These are phyloP conservation scores for Claviceps sp. DNA, from an alignment of 2,329 filamentous ascomycete genomes.

Conservation along the genomic window DNA sequence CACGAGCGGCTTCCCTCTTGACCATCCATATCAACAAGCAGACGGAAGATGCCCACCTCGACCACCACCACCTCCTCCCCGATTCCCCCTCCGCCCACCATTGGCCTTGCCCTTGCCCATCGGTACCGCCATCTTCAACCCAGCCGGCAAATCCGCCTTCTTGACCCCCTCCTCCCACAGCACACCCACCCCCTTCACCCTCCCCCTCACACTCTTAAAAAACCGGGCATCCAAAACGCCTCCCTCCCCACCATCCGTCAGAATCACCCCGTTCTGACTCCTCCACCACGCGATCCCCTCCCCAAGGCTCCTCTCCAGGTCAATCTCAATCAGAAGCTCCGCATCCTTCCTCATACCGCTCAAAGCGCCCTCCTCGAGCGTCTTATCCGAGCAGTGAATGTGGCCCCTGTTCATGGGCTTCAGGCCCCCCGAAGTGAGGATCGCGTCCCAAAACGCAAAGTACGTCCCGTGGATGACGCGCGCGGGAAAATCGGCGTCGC, in stretches of 20 bases:
- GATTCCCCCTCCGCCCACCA: conserved; percentile 21
- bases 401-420: conserved; percentile 74
- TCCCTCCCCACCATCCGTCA: conserved; percentile 45
- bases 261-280: conserved; percentile 64
- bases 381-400: conserved; percentile 62
- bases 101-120: conserved; percentile 38
- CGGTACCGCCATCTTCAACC: conserved; percentile 35
- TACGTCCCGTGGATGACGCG: conserved; percentile 81
- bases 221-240: conserved; percentile 53
- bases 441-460: conserved; percentile 62
- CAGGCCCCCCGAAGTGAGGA: conserved; percentile 64
- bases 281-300: conserved; percentile 58
- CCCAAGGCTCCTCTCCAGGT: conserved; percentile 52
- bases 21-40: background rate
- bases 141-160: conserved; percentile 51
- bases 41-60: background rate
- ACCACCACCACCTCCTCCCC: conserved; percentile 19
- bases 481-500: conserved; percentile 43
- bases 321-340: conserved; percentile 65
- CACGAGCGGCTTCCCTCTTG: background rate
- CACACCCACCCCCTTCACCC: conserved; percentile 44
- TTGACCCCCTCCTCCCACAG: conserved; percentile 60
- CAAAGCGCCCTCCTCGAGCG: conserved; percentile 49
- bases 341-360: conserved; percentile 71
- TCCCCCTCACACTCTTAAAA: conserved; percentile 57